Percentiles rank a stretch among this genome's conserved stretches.
Evolutionary conservation across 345 rosid species (phyloP).

Genomic region (Citrus reticulata): DNA sequence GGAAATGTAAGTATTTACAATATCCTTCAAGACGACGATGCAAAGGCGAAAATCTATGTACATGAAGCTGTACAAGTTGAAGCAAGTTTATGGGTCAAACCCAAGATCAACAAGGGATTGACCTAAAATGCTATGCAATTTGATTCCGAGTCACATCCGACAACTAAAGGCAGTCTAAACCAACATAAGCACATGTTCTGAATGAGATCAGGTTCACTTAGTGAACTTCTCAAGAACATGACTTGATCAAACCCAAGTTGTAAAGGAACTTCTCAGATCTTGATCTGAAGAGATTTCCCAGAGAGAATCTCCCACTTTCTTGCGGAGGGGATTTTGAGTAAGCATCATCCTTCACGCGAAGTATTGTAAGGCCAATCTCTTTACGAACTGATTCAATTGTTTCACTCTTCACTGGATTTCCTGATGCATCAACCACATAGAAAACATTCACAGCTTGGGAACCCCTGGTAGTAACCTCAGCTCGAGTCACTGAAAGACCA

Average conservation of each 20-base stretch:
- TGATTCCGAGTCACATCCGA: not conserved
- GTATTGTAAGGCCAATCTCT: conserved; percentile 66
- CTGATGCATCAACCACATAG: conserved; percentile 79
- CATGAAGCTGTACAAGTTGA: conserved; percentile 25
- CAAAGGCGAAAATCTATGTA: conserved; percentile 17
- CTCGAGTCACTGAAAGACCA: conserved; percentile 75
- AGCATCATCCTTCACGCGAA: conserved; percentile 56
- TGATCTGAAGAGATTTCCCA: conserved; percentile 60
- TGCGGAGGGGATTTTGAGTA: conserved; percentile 33
- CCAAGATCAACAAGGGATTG: conserved; percentile 29
- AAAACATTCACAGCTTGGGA: conserved; percentile 77
- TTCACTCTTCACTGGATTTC: conserved; percentile 60
- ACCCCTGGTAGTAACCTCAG: conserved; percentile 85
- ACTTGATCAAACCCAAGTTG: conserved; percentile 61
- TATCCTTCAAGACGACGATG: not conserved
- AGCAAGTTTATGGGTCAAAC: not conserved
- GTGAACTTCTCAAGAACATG: conserved; percentile 37
- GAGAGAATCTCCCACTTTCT: conserved; percentile 52
- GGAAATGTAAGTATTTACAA: conserved; percentile 7
- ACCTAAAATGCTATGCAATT: conserved; percentile 5
- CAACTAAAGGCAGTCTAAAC: conserved; percentile 7
- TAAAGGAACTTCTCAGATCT: conserved; percentile 76
- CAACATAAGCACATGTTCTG: conserved; percentile 19
- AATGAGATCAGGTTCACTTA: conserved; percentile 14
- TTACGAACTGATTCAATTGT: conserved; percentile 75